These are phyloP conservation scores for Tricholoma bakamatsutake DNA, from an alignment of 768 basidiomycete genomes.

Conservation along the genomic window DNA sequence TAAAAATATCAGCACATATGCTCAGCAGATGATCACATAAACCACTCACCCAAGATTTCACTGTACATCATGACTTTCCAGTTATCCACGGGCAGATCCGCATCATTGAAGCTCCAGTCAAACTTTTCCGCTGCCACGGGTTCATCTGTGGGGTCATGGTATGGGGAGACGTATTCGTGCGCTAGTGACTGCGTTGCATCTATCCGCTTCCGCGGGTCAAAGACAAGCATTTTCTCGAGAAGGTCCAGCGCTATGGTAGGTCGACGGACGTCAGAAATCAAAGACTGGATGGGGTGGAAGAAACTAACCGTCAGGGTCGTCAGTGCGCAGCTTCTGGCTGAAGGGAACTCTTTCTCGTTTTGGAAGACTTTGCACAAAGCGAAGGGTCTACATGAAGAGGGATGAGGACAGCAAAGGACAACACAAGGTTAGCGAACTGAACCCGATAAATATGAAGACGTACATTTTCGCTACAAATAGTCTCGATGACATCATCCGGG, in stretches of 20 bases:
- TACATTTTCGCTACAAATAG: slow-evolving; percentile 97
- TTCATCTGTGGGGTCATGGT: slow-evolving; percentile 98
- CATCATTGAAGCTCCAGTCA: slow-evolving; percentile 99
- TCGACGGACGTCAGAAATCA: slow-evolving; percentile 3
- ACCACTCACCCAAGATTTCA: slow-evolving; percentile 81
- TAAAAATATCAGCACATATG: neutral
- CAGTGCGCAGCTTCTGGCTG: slow-evolving; percentile 84
- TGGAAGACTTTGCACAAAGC: slow-evolving; percentile 97
- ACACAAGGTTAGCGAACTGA: neutral
- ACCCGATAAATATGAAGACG: slow-evolving; percentile 21
- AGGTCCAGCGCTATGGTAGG: slow-evolving; percentile 73
- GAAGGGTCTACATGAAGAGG: slow-evolving; percentile 66
- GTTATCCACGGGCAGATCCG: slow-evolving; percentile 95
- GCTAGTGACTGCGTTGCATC: slow-evolving; percentile 84
- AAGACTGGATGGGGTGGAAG: neutral
- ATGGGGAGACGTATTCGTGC: slow-evolving; percentile 94
- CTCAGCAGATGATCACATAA: neutral
- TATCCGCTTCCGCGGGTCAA: slow-evolving; percentile 96
- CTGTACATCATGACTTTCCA: slow-evolving; percentile 99
- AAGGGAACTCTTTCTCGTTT: slow-evolving; percentile 96
- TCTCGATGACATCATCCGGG: slow-evolving; percentile 98
- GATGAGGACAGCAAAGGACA: slow-evolving; percentile 6
- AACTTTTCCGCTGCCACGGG: slow-evolving; percentile 91
- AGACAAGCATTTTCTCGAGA: slow-evolving; percentile 98
- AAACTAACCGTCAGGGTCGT: slow-evolving; percentile 75